These are phyloP conservation scores for Colletotrichum kahawae DNA, from an alignment of 2,329 filamentous ascomycete genomes.

Conservation along the genomic window DNA sequence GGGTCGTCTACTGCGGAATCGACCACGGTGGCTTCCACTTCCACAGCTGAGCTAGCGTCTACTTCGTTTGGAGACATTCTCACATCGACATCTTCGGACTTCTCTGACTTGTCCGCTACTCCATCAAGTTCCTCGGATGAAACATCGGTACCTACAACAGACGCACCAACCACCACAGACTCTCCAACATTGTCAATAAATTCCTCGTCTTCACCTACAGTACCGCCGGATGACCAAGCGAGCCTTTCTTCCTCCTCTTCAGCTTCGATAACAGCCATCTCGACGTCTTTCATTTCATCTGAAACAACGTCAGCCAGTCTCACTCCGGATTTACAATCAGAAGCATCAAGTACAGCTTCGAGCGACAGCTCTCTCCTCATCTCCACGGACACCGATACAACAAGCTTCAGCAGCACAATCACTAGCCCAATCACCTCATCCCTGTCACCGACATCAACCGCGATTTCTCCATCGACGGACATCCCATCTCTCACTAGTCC, in stretches of 20 bases:
- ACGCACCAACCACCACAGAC: background rate
- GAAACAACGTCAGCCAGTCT: background rate
- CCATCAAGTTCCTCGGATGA: accelerated
- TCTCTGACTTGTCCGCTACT: background rate
- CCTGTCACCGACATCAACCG: background rate
- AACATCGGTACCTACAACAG: background rate
- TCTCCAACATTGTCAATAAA: background rate
- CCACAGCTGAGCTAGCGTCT: background rate
- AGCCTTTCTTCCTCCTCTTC: background rate
- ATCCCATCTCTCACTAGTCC: too few species aligned
- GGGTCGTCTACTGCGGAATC: too few species aligned
- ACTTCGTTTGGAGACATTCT: background rate
- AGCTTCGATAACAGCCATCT: background rate
- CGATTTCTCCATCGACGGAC: background rate
- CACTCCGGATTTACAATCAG: background rate
- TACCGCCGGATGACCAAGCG: background rate
- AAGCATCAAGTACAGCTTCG: background rate
- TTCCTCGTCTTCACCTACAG: background rate
- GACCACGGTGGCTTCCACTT: too few species aligned
- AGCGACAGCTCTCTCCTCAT: background rate
- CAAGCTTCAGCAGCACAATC: background rate
- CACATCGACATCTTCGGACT: accelerated
- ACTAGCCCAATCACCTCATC: background rate
- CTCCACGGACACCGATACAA: background rate
- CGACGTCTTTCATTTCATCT: background rate